These are phyloP conservation scores for Hymenoscyphus repandus DNA, from an alignment of 2,329 filamentous ascomycete genomes.

Conservation along the genomic window DNA sequence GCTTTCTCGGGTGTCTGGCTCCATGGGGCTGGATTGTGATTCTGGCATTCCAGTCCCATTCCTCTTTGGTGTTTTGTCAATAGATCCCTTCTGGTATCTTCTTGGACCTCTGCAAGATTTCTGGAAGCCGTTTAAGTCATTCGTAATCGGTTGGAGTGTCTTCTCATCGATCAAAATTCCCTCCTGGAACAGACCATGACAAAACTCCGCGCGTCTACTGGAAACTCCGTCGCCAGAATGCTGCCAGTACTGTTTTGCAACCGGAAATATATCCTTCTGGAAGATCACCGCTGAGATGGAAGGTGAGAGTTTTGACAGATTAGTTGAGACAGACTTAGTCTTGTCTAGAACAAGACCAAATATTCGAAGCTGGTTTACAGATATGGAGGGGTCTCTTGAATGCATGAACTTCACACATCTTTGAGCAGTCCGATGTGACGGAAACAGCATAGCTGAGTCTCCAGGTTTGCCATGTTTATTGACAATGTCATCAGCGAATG, in stretches of 20 bases:
- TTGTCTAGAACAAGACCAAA: constrained; percentile 61
- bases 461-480: constrained; percentile 55
- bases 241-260: constrained; percentile 96
- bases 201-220: constrained; percentile 87
- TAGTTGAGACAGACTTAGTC: constrained; percentile 44
- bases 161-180: constrained; percentile 53
- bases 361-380: constrained; percentile 44
- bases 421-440: constrained; percentile 62
- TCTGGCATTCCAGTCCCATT: background rate
- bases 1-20: constrained; percentile 51
- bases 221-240: constrained; percentile 91
- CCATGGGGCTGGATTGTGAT: constrained; percentile 1
- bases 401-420: constrained; percentile 72
- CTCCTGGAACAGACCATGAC: constrained; percentile 67
- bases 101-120: constrained; percentile 60
- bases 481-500: constrained; percentile 65
- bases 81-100: constrained; percentile 65
- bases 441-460: constrained; percentile 77
- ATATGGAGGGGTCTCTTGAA: constrained; percentile 48
- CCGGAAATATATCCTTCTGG: constrained; percentile 56
- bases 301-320: constrained; percentile 51
- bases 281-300: constrained; percentile 68
- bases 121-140: constrained; percentile 18
- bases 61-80: constrained; percentile 35
- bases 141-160: constrained; percentile 22